Evolutionary conservation across 768 basidiomycete genomes (phyloP).

Genomic region (Tylopilus intermedius): DNA sequence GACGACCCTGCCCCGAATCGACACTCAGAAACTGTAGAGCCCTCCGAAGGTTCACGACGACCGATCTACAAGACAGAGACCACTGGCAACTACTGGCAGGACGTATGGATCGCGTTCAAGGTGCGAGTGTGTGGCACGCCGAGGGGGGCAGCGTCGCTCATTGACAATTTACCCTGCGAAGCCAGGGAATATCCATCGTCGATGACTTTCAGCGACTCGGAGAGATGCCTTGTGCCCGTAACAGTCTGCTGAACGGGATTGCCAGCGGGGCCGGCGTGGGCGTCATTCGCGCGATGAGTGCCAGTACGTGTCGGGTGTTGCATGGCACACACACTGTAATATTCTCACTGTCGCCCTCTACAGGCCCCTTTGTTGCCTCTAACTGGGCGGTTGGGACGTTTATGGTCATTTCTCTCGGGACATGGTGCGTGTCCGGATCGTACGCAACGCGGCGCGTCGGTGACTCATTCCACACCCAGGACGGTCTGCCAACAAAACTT

Average conservation of each 20-base stretch:
- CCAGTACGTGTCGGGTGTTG: slow-evolving; percentile 42
- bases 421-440: slow-evolving; percentile 49
- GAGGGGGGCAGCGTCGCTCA: slow-evolving; percentile 4
- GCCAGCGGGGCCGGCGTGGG: slow-evolving; percentile 77
- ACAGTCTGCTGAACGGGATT: slow-evolving; percentile 71
- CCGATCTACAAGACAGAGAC: slow-evolving; percentile 29
- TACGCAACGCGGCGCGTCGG: background rate
- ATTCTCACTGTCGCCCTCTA: slow-evolving; percentile 4
- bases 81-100: slow-evolving; percentile 31
- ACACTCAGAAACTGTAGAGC: slow-evolving; percentile 1
- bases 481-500: slow-evolving; percentile 58
- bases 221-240: slow-evolving; percentile 74
- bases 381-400: slow-evolving; percentile 82
- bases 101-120: slow-evolving; percentile 29
- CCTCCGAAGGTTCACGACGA: slow-evolving; percentile 12
- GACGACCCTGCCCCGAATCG: background rate
- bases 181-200: slow-evolving; percentile 42
- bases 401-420: slow-evolving; percentile 57
- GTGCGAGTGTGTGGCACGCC: slow-evolving; percentile 11
- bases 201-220: slow-evolving; percentile 58
- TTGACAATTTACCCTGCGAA: slow-evolving; percentile 17
- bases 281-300: slow-evolving; percentile 60
- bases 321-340: background rate
- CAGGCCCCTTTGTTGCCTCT: slow-evolving; percentile 58
- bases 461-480: slow-evolving; percentile 35